Evolutionary conservation across 768 basidiomycete genomes (phyloP), one percentile per base, ranked within the genome.

Genomic region (Auriscalpium microsporum): DNA sequence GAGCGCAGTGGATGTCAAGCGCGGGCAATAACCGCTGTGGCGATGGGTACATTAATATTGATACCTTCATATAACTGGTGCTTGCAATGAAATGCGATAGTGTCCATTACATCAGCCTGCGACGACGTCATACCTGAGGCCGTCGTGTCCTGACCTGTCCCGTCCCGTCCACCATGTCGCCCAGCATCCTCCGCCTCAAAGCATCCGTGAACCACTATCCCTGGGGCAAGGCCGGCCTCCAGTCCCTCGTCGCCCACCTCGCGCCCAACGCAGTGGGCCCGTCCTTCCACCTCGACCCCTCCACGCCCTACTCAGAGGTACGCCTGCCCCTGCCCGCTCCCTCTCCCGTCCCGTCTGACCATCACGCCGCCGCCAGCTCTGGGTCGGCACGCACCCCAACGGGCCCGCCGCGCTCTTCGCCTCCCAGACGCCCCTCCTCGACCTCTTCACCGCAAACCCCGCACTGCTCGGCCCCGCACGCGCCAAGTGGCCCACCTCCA

Each of bases 361-460:
- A 1, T 16, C 11, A 23, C 4, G 36, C 10, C 4, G 7, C 14
- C 35, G 16, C 40, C 61, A 82, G 78, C 68, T 81, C n/a, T 82
- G 80, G 81, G 81, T 82, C 78, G 81, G 80, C 34, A 81, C 80
- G 1, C 81, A 83, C 60, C 72, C 75, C 1, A 75, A 73, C 21
- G 71, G 77, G 33, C 80, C 81, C 1, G 75, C 78, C 49, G 61
- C 71, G 36, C 66, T 72, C 56, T 49, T 60, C 33, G 50, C 64
- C 28, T 53, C 68, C 8, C 44, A 58, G 8, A 63, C 40, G 45
- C 67, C 50, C 65, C 77, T 60, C 45, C 63, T 69, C 21, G 64
- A 71, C 58, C 66, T 78, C 60, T 59, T 66, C 33, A 54, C 66
- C 14, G 54, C 65, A n/a, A 47, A 63, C 42, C 65, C 64, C 9